Evolutionary conservation across 2,329 filamentous ascomycete genomes (phyloP).

Genomic region (Sphaerulina vaccinii): DNA sequence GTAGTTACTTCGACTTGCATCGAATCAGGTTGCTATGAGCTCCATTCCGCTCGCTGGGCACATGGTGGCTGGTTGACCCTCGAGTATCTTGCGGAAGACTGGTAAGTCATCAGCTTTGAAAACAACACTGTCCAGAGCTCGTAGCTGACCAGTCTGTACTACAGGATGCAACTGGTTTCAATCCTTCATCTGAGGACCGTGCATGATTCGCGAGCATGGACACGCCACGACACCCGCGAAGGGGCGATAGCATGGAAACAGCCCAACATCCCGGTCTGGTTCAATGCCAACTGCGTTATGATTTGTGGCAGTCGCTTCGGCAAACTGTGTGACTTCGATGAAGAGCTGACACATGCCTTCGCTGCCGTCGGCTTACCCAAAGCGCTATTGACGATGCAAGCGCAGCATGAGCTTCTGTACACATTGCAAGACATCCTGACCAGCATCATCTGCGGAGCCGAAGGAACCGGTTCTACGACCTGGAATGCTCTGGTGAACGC

Average conservation of each 20-base stretch:
- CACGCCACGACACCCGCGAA: not conserved
- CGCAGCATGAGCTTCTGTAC: slow-evolving; percentile 10
- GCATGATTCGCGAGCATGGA: not conserved
- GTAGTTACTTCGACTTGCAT: not conserved
- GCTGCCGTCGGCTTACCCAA: not conserved
- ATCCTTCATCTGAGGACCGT: not conserved
- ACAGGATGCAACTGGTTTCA: not conserved
- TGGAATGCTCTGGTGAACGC: not conserved
- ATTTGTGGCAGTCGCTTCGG: not conserved
- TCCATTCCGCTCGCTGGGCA: not conserved
- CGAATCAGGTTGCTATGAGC: not conserved
- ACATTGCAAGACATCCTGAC: not conserved
- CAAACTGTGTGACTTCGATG: not conserved
- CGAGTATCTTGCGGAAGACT: slow-evolving; percentile 2
- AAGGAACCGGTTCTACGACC: not conserved
- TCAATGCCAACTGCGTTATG: not conserved
- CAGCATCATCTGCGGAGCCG: not conserved
- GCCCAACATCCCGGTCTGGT: not conserved
- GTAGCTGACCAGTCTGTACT: not conserved
- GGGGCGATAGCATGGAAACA: not conserved
- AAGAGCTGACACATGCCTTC: not conserved
- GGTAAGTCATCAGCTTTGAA: not conserved
- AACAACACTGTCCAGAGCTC: not conserved
- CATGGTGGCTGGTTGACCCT: slow-evolving; percentile 6
- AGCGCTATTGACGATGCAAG: slow-evolving; percentile 5